phyloP scores from a whole-genome alignment of 352 stramenopile species.

The Phytophthora citricola region DNA sequence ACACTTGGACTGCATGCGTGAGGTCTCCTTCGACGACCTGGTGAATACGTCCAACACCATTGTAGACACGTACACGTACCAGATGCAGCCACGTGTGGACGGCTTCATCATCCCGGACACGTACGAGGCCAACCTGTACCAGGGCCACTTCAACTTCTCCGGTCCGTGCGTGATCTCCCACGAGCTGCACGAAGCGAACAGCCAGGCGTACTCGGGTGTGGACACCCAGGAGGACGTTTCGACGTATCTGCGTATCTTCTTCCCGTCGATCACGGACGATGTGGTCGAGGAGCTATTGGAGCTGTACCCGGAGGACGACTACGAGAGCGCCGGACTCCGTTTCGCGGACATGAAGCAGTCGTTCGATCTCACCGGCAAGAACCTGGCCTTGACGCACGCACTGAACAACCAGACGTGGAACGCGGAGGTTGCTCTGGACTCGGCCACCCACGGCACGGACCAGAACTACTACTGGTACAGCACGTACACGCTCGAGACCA shows the following conservation, averaged over 20 bases:
- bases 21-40: slow-evolving; percentile 15
- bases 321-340: slow-evolving; percentile 27
- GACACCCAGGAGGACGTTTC: slow-evolving; percentile 24
- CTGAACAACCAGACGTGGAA: slow-evolving; percentile 39
- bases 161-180: slow-evolving; percentile 37
- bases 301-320: slow-evolving; percentile 28
- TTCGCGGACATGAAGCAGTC: slow-evolving; percentile 38
- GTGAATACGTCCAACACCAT: slow-evolving; percentile 6
- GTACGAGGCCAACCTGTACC: slow-evolving; percentile 36
- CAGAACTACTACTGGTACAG: slow-evolving; percentile 42
- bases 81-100: slow-evolving; percentile 33
- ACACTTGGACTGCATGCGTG: slow-evolving; percentile 36
- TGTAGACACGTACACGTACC: slow-evolving; percentile 30
- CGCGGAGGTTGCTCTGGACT: slow-evolving; percentile 19
- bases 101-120: slow-evolving; percentile 37
- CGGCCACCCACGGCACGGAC: slow-evolving; percentile 25
- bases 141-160: slow-evolving; percentile 42
- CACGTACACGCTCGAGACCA: slow-evolving; percentile 17
- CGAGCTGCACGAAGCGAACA: slow-evolving; percentile 31
- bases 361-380: too few species aligned
- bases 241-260: slow-evolving; percentile 32
- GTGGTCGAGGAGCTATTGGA: too few species aligned
- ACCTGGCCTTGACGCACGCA: too few species aligned
- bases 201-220: slow-evolving; percentile 15
- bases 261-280: too few species aligned